These are phyloP conservation scores for Coix lacrymajobi DNA, from an alignment of 176 grass and related monocot genomes.

Conservation along the genomic window DNA sequence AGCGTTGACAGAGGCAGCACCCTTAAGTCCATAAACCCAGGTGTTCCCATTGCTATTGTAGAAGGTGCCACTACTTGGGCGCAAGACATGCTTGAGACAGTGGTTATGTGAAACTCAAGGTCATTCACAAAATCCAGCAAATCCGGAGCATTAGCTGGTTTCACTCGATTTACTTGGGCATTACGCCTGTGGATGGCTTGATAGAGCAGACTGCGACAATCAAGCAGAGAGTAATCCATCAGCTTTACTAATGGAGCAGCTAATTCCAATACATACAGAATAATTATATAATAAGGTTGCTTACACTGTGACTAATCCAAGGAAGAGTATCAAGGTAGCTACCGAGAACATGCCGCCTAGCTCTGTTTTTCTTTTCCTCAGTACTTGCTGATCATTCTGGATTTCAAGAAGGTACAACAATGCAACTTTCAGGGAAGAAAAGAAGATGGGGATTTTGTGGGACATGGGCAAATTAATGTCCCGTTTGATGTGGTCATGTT, in stretches of 20 bases:
- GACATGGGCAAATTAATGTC: neutral
- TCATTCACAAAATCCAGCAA: constrained; percentile 77
- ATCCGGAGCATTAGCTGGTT: constrained; percentile 87
- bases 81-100: constrained; percentile 85
- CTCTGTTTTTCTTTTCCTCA: constrained; percentile 92
- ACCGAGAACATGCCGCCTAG: constrained; percentile 77
- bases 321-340: constrained; percentile 65
- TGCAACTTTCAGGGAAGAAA: neutral
- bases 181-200: constrained; percentile 65
- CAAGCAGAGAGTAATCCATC: neutral
- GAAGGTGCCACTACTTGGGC: constrained; percentile 42
- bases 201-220: constrained; percentile 64
- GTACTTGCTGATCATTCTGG: constrained; percentile 72
- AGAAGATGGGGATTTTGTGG: neutral
- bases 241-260: neutral
- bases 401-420: constrained; percentile 24
- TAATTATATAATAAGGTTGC: constrained; percentile 11
- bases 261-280: neutral
- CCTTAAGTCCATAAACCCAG: constrained; percentile 81
- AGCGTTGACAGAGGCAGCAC: constrained; percentile 55
- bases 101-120: constrained; percentile 86
- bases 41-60: constrained; percentile 59
- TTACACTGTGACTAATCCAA: constrained; percentile 78
- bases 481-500: neutral
- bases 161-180: constrained; percentile 72